Conservation (phyloP, 805 yeast species). For the Pichia membranifaciens region DNA sequence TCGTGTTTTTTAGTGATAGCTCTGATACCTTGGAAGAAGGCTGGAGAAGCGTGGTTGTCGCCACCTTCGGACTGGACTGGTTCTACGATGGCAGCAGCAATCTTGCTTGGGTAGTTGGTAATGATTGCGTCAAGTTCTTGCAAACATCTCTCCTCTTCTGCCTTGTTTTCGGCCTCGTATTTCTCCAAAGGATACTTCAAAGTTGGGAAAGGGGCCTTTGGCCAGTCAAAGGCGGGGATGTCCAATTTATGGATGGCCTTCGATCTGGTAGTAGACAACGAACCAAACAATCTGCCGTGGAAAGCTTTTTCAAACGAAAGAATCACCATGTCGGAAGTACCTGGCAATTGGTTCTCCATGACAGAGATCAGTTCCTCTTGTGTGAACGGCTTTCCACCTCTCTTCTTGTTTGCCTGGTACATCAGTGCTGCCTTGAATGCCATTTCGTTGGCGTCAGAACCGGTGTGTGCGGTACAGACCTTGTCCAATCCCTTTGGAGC, state of each 20-base stretch:
- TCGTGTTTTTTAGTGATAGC: conserved; percentile 52
- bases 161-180: conserved; percentile 44
- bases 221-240: conserved; percentile 58
- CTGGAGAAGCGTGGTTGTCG: conserved; percentile 62
- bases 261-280: conserved; percentile 50
- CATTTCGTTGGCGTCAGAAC: conserved; percentile 66
- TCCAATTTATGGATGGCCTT: conserved; percentile 54
- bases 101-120: conserved; percentile 34
- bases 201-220: conserved; percentile 62
- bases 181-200: conserved; percentile 80
- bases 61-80: conserved; percentile 75
- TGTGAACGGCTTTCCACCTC: conserved; percentile 43
- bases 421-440: conserved; percentile 69
- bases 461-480: conserved; percentile 62
- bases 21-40: conserved; percentile 58
- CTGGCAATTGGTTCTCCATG: conserved; percentile 48
- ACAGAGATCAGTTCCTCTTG: conserved; percentile 41
- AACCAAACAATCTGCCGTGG: conserved; percentile 54
- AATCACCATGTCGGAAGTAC: conserved; percentile 47
- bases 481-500: conserved; percentile 58
- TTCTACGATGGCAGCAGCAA: conserved; percentile 51
- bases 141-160: conserved; percentile 45
- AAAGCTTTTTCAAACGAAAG: conserved; percentile 49
- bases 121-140: conserved; percentile 38
- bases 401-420: conserved; percentile 45